phyloP scores from a whole-genome alignment of 75 land plant species.

The Pseudotsuga menziesii region DNA sequence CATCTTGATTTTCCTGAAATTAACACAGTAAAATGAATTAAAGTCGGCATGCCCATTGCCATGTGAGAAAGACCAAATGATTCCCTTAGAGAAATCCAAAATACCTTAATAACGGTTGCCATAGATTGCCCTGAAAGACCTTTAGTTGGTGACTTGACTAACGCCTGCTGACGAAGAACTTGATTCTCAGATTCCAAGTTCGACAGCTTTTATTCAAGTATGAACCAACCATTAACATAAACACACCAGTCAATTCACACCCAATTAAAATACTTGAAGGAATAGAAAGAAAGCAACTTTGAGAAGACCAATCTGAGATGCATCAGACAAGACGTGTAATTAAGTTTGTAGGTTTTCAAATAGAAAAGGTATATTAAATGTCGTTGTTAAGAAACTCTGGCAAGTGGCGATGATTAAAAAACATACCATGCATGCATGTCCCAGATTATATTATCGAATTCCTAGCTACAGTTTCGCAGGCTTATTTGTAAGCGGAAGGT shows the following conservation, averaged over 20 bases:
- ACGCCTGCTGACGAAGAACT: slow-evolving; percentile 45
- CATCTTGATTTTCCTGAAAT: slow-evolving; percentile 82
- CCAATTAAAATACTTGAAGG: too few relatives aligned
- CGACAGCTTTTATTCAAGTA: slow-evolving; percentile 61
- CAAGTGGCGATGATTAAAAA: too few relatives aligned
- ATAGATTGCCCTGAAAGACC: slow-evolving; percentile 33
- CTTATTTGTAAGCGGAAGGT: too few relatives aligned
- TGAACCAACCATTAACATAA: slow-evolving; percentile 17
- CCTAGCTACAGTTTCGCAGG: too few relatives aligned
- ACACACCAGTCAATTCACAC: neutral
- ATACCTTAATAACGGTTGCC: slow-evolving; percentile 29
- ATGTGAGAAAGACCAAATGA: slow-evolving; percentile 19
- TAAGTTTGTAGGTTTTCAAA: too few relatives aligned
- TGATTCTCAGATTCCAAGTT: slow-evolving; percentile 74
- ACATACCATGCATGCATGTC: too few relatives aligned
- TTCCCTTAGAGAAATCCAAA: neutral
- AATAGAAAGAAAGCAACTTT: too few relatives aligned
- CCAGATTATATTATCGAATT: too few relatives aligned
- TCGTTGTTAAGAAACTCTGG: too few relatives aligned
- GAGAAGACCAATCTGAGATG: too few relatives aligned
- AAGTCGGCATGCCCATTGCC: slow-evolving; percentile 58
- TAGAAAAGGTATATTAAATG: too few relatives aligned
- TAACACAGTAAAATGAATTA: neutral
- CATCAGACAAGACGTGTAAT: too few relatives aligned
- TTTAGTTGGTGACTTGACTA: slow-evolving; percentile 30